Evolutionary conservation across 2,329 filamentous ascomycete genomes (phyloP).

Genomic region (Rhynchosporium graminicola): DNA sequence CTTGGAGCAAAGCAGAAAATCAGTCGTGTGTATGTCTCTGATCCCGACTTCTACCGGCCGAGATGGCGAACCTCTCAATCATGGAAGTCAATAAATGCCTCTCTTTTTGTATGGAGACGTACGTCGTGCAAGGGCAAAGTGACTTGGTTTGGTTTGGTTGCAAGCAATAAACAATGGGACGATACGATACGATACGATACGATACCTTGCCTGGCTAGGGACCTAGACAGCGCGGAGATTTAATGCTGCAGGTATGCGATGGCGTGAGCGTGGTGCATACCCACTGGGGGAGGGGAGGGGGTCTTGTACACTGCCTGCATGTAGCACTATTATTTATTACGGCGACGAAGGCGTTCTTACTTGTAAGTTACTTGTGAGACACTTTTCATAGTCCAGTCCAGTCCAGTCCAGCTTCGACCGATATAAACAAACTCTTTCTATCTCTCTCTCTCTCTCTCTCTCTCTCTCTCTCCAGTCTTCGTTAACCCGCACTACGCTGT

Average conservation of each 20-base stretch:
- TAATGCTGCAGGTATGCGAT: neutral
- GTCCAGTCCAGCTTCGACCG: neutral
- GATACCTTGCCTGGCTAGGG: no score
- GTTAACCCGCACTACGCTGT: no score
- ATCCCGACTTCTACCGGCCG: neutral
- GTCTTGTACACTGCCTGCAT: no score
- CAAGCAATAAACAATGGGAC: neutral
- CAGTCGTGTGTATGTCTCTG: neutral
- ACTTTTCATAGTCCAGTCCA: neutral
- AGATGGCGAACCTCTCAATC: no score
- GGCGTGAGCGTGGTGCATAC: neutral
- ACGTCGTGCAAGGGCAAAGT: neutral
- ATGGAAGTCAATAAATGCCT: neutral
- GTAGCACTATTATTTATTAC: neutral
- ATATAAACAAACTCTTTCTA: neutral
- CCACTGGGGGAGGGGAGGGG: no score
- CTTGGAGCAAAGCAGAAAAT: no score
- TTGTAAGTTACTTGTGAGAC: neutral
- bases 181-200: no score
- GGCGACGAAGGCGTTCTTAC: neutral
- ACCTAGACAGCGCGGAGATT: neutral
- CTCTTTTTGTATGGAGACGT: slow-evolving; percentile 7
- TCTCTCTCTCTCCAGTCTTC: no score
- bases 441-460: no score
- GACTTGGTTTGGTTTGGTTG: neutral